Evolutionary conservation across 2,329 filamentous ascomycete species (phyloP).

Genomic region (Septoria linicola): DNA sequence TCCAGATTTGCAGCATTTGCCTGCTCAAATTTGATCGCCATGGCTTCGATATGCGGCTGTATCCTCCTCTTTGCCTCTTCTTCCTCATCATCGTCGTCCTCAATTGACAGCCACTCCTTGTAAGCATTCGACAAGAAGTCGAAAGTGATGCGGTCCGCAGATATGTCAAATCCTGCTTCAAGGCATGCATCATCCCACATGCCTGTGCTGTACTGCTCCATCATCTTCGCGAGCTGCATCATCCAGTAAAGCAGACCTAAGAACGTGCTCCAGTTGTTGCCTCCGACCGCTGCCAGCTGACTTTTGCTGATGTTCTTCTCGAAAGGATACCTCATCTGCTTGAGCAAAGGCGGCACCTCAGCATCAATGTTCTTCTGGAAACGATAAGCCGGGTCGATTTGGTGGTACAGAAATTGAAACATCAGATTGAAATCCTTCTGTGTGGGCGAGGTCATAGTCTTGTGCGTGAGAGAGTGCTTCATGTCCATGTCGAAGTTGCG

Average conservation of each 20-base stretch:
- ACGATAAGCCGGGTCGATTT: slow-evolving; percentile 88
- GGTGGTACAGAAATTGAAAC: slow-evolving; percentile 96
- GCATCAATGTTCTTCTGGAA: slow-evolving; percentile 95
- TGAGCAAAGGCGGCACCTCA: slow-evolving; percentile 87
- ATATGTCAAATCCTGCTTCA: slow-evolving; percentile 83
- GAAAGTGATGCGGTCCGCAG: slow-evolving; percentile 89
- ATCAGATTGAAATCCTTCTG: slow-evolving; percentile 98
- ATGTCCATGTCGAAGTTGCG: slow-evolving; percentile 98
- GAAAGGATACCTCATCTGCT: slow-evolving; percentile 91
- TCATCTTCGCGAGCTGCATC: slow-evolving; percentile 95
- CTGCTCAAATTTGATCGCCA: slow-evolving; percentile 83
- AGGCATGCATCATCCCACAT: slow-evolving; percentile 87
- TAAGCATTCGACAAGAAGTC: slow-evolving; percentile 88
- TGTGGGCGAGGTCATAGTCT: slow-evolving; percentile 88
- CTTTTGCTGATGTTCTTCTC: slow-evolving; percentile 96
- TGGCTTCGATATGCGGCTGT: slow-evolving; percentile 78
- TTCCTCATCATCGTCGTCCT: slow-evolving; percentile 70
- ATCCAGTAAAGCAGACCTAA: slow-evolving; percentile 95
- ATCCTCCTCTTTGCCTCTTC: slow-evolving; percentile 78
- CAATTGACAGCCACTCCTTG: slow-evolving; percentile 88
- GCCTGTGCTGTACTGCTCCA: slow-evolving; percentile 75
- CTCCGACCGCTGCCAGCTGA: slow-evolving; percentile 89
- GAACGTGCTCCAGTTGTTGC: slow-evolving; percentile 96
- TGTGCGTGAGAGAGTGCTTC: slow-evolving; percentile 88
- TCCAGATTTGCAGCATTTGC: slow-evolving; percentile 82